A percentile compares a stretch with the other conserved stretches of the same genome.
phyloP scores from a whole-genome alignment of 441 rosid species.

The Arabidopsis lyrata region DNA sequence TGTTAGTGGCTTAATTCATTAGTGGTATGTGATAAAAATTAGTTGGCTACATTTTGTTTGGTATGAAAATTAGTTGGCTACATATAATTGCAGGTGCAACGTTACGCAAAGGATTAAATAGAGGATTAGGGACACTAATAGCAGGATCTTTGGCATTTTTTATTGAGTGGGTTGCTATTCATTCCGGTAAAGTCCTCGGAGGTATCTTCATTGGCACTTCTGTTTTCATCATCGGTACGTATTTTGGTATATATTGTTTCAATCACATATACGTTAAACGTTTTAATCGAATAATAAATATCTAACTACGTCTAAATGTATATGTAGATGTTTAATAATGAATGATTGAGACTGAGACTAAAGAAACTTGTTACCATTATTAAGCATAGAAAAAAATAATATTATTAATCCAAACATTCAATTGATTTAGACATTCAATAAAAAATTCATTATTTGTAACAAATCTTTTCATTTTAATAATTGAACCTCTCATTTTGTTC shows the following conservation, averaged over 20 bases:
- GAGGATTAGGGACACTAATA: constrained; percentile 75
- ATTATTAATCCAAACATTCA: not conserved
- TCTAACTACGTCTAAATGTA: not conserved
- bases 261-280: not conserved
- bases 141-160: constrained; percentile 82
- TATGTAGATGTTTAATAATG: too few species aligned
- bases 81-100: constrained; percentile 65
- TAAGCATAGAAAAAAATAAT: not conserved
- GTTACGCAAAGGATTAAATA: constrained; percentile 78
- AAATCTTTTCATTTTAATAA: not conserved
- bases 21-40: not conserved
- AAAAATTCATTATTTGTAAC: not conserved
- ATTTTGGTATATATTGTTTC: not conserved
- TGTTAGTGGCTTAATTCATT: not conserved
- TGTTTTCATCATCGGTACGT: constrained; percentile 70
- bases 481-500: not conserved
- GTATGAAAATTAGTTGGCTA: not conserved
- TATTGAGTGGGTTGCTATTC: constrained; percentile 58
- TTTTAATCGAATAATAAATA: not conserved
- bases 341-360: not conserved
- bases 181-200: constrained; percentile 56
- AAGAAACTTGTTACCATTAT: not conserved
- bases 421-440: not conserved
- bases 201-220: constrained; percentile 57
- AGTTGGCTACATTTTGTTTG: too few species aligned